Evolutionary conservation across 164 flowering plant species (phyloP).

Genomic region (Protea cynaroides): DNA sequence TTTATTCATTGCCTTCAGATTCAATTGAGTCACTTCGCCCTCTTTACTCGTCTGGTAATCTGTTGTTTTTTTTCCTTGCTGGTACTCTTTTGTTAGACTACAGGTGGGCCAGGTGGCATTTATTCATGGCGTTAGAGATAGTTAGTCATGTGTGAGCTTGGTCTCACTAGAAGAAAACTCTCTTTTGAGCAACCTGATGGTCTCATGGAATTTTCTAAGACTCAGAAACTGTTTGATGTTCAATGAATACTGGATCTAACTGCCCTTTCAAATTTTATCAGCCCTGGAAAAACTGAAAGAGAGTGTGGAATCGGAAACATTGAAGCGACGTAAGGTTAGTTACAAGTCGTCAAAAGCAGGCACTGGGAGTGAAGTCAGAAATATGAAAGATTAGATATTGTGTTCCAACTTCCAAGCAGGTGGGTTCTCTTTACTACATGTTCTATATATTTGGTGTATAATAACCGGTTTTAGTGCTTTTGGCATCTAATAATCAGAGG

Average conservation of each 20-base stretch:
- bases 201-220: background rate
- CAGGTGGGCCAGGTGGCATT: background rate
- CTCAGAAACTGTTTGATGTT: background rate
- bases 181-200: background rate
- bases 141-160: background rate
- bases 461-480: too few species aligned
- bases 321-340: slow-evolving; percentile 26
- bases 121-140: background rate
- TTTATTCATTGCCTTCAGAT: slow-evolving; percentile 45
- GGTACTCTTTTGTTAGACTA: background rate
- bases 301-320: slow-evolving; percentile 45
- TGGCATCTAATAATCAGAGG: too few species aligned
- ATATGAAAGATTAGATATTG: slow-evolving; percentile 5
- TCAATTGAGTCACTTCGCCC: slow-evolving; percentile 46
- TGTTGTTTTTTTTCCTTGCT: background rate
- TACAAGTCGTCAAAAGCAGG: slow-evolving; percentile 22
- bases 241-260: background rate
- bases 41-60: slow-evolving; percentile 52
- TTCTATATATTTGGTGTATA: too few species aligned
- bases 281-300: slow-evolving; percentile 68
- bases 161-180: background rate
- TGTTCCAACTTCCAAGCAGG: background rate
- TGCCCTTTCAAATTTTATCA: slow-evolving; percentile 15
- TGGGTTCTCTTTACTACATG: background rate
- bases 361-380: slow-evolving; percentile 13